Conservation (phyloP, 495 filamentous ascomycete species). For the Mytilinidion resinicola region DNA sequence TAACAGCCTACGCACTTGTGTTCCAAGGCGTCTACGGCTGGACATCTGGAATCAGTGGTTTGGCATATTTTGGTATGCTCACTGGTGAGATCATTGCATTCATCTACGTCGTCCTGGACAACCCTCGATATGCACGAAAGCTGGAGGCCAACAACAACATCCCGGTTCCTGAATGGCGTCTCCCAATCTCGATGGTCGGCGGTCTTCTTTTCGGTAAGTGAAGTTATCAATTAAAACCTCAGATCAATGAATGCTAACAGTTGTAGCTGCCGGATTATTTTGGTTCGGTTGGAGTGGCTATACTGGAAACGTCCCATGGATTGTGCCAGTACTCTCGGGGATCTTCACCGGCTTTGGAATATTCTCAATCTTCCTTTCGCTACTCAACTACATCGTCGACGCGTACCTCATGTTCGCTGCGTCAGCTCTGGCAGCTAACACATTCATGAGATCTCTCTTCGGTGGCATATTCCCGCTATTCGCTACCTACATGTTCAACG, state of each 20-base stretch:
- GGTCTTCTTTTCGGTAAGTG: slow-evolving; percentile 12
- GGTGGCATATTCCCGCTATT: slow-evolving; percentile 33
- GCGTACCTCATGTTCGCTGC: slow-evolving; percentile 29
- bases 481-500: slow-evolving; percentile 33
- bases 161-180: slow-evolving; percentile 23
- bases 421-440: slow-evolving; percentile 35
- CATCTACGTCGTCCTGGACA: slow-evolving; percentile 30
- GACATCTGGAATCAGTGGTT: slow-evolving; percentile 37
- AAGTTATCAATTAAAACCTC: neutral
- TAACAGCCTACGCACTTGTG: slow-evolving; percentile 43
- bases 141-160: slow-evolving; percentile 38
- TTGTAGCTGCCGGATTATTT: slow-evolving; percentile 15
- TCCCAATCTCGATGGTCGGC: slow-evolving; percentile 16
- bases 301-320: slow-evolving; percentile 15
- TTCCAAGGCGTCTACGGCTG: slow-evolving; percentile 40
- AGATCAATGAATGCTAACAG: neutral
- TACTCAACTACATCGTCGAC: slow-evolving; percentile 27
- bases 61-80: slow-evolving; percentile 43
- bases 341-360: slow-evolving; percentile 24
- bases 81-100: slow-evolving; percentile 40
- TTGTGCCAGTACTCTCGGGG: slow-evolving; percentile 14
- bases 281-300: slow-evolving; percentile 26
- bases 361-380: slow-evolving; percentile 18
- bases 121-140: slow-evolving; percentile 47
- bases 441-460: slow-evolving; percentile 30